A percentile compares a stretch with the other conserved stretches of the same genome.
Conservation (phyloP, 176 grass and related monocot species). For the Saccharum officinarum region DNA sequence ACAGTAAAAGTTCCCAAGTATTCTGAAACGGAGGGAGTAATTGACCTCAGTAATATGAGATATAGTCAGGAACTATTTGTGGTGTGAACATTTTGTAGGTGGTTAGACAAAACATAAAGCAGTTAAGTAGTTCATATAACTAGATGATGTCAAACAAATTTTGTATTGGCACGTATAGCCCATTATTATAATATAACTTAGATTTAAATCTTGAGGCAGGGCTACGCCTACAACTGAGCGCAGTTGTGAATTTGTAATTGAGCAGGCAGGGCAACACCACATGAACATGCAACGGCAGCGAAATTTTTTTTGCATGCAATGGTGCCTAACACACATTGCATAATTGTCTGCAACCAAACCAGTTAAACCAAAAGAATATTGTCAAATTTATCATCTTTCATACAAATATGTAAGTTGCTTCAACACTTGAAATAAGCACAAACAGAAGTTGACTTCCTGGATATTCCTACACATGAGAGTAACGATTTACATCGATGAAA, state of each 20-base stretch:
- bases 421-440: slow-evolving; percentile 10
- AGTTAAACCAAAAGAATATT: not conserved
- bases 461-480: slow-evolving; percentile 7
- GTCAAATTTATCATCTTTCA: slow-evolving; percentile 4
- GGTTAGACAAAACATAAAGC: slow-evolving; percentile 2
- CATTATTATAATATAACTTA: slow-evolving; percentile 13
- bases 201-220: not conserved
- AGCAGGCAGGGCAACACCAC: not conserved
- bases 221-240: not conserved
- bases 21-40: not conserved
- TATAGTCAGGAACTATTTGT: not conserved
- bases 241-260: slow-evolving; percentile 16
- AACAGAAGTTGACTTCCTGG: not conserved
- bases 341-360: not conserved
- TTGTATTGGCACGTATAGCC: not conserved
- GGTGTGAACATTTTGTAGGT: not conserved
- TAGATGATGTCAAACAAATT: slow-evolving; percentile 8
- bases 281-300: slow-evolving; percentile 6
- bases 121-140: slow-evolving; percentile 1
- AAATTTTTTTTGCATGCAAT: not conserved
- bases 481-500: not conserved
- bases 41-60: not conserved
- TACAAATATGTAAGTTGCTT: slow-evolving; percentile 12
- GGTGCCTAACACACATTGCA: not conserved
- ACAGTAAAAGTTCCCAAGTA: not conserved